Percentiles rank a stretch among this genome's conserved stretches.
Evolutionary conservation across 176 grass and related monocot species (phyloP).

Genomic region (Aegilops speltoides): DNA sequence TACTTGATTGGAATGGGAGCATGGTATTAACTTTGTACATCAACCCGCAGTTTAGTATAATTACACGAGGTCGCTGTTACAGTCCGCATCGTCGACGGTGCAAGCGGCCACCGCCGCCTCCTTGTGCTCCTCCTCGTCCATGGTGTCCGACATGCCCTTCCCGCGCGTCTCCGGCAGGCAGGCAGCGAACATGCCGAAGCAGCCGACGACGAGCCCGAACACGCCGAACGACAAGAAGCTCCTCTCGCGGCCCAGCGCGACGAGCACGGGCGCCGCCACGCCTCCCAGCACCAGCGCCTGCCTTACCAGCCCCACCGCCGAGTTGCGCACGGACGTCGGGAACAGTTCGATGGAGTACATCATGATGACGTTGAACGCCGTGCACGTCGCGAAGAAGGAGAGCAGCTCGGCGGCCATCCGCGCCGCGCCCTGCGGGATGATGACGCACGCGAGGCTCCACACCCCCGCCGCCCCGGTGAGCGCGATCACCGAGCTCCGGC

Average conservation of each 20-base stretch:
- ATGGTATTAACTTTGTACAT: neutral
- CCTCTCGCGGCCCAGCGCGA: conserved; percentile 55
- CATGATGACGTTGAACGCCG: conserved; percentile 61
- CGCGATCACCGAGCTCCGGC: conserved; percentile 50
- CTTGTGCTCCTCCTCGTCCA: conserved; percentile 89
- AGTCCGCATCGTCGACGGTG: neutral
- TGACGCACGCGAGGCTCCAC: conserved; percentile 57
- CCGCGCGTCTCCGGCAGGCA: conserved; percentile 85
- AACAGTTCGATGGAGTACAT: conserved; percentile 92
- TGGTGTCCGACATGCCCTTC: conserved; percentile 70
- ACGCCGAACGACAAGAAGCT: conserved; percentile 76
- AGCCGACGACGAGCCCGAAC: conserved; percentile 61
- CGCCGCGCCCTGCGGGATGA: conserved; percentile 24
- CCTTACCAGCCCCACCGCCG: conserved; percentile 67
- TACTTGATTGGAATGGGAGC: neutral
- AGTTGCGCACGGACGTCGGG: conserved; percentile 82
- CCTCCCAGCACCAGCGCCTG: conserved; percentile 75
- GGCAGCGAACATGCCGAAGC: conserved; percentile 44
- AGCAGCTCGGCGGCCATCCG: conserved; percentile 61
- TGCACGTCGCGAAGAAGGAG: conserved; percentile 82
- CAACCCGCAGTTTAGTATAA: neutral
- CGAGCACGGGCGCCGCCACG: conserved; percentile 62
- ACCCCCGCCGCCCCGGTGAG: conserved; percentile 46
- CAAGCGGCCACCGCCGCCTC: neutral
- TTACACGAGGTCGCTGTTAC: conserved; percentile 31